Percentiles rank a stretch among this genome's conserved stretches.
Conservation (phyloP, 2,329 filamentous ascomycete genomes). For the Aspergillus candidus region DNA sequence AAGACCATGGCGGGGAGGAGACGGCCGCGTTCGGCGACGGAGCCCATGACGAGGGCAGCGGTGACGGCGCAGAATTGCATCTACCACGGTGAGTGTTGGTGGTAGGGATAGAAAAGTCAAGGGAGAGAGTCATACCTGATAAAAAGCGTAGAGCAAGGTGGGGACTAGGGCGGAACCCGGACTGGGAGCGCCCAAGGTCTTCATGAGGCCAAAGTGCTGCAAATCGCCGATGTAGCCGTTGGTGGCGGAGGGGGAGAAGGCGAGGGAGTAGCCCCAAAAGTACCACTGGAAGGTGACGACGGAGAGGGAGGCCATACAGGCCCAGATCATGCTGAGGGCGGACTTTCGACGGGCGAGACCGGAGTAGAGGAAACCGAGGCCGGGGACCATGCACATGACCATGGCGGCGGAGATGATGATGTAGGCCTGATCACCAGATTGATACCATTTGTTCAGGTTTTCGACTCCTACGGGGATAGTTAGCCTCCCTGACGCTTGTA, state of each 20-base stretch:
- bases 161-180: conserved; percentile 84
- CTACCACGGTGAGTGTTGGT: conserved; percentile 39
- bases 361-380: conserved; percentile 95
- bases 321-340: conserved; percentile 93
- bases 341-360: conserved; percentile 97
- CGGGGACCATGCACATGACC: conserved; percentile 94
- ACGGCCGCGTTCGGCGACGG: conserved; percentile 88
- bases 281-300: conserved; percentile 98
- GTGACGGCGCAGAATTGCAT: conserved; percentile 98
- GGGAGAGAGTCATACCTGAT: conserved; percentile 60
- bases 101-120: too few relatives aligned
- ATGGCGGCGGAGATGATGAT: conserved; percentile 86
- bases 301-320: conserved; percentile 87
- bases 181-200: conserved; percentile 76
- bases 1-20: conserved; percentile 93
- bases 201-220: conserved; percentile 79
- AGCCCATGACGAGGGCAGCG: conserved; percentile 82
- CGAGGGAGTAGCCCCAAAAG: conserved; percentile 96
- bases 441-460: conserved; percentile 95
- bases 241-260: conserved; percentile 73
- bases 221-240: conserved; percentile 92
- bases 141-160: conserved; percentile 87
- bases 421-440: conserved; percentile 85
- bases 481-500: conserved; percentile 1
- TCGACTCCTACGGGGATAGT: conserved; percentile 59